Conservation (phyloP, 139 green algal genomes). For the Tetradesmus lagerheimii region DNA sequence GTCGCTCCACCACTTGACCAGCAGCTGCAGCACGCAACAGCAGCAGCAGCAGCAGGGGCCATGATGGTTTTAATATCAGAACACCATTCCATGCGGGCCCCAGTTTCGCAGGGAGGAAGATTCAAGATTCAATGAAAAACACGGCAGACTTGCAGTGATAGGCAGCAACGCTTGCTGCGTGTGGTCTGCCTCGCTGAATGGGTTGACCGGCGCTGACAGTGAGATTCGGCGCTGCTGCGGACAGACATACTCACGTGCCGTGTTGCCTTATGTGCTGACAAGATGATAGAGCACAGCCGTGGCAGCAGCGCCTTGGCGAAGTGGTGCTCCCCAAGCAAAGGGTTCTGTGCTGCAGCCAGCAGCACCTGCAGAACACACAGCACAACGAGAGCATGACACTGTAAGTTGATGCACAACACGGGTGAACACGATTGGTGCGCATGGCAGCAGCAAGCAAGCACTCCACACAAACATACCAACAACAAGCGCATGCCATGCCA, state of each 20-base stretch:
- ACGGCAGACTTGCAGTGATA: no score
- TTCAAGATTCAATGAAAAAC: no score
- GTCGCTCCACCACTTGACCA: constrained; percentile 90
- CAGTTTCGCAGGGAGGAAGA: not conserved
- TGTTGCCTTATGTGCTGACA: constrained; percentile 71
- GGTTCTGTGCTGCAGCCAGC: constrained; percentile 83
- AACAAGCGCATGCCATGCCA: not conserved
- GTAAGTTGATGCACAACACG: not conserved
- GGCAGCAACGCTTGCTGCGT: not conserved
- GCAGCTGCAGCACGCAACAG: constrained; percentile 60
- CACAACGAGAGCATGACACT: constrained; percentile 11
- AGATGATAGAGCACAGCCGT: constrained; percentile 77
- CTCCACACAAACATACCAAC: not conserved
- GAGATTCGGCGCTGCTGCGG: no score
- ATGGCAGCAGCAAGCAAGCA: not conserved
- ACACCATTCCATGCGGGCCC: not conserved
- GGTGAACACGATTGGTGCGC: not conserved
- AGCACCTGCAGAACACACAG: constrained; percentile 77
- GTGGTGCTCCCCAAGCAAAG: constrained; percentile 78
- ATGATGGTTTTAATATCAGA: no score
- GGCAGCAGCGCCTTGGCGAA: constrained; percentile 81
- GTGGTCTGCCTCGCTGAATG: no score
- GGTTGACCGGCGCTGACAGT: no score
- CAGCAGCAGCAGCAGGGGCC: not conserved
- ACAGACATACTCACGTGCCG: constrained; percentile 61